Evolutionary conservation across 2,329 filamentous ascomycete genomes (phyloP).

Genomic region (Fusarium tuaranense): DNA sequence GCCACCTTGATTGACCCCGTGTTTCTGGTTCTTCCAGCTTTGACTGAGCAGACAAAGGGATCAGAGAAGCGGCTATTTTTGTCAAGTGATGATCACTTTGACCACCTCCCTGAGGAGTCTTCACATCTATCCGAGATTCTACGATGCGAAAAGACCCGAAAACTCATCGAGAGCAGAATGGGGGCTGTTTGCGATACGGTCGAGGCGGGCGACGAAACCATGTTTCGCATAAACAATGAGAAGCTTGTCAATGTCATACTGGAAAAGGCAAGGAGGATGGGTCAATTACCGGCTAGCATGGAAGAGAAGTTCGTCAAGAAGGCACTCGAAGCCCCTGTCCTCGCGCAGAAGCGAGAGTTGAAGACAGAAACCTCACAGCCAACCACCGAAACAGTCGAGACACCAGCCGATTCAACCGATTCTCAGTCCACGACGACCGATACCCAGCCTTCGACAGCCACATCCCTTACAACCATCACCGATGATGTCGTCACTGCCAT

Average conservation of each 20-base stretch:
- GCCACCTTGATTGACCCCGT: slow-evolving; percentile 87
- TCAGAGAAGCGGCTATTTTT: slow-evolving; percentile 74
- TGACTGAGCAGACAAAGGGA: slow-evolving; percentile 61
- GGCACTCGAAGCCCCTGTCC: slow-evolving; percentile 79
- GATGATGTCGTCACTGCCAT: slow-evolving; percentile 56
- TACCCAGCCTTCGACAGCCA: slow-evolving; percentile 60
- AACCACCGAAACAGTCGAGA: slow-evolving; percentile 21
- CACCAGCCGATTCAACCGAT: slow-evolving; percentile 47
- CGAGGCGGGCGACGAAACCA: slow-evolving; percentile 83
- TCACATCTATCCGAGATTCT: slow-evolving; percentile 71
- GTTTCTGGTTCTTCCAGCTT: slow-evolving; percentile 83
- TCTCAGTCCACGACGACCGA: slow-evolving; percentile 58
- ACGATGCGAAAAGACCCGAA: slow-evolving; percentile 58
- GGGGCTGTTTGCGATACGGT: slow-evolving; percentile 81
- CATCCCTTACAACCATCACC: slow-evolving; percentile 52
- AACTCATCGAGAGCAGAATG: slow-evolving; percentile 73
- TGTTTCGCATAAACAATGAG: slow-evolving; percentile 82
- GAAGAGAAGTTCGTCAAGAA: slow-evolving; percentile 87
- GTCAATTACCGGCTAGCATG: slow-evolving; percentile 79
- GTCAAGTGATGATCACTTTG: slow-evolving; percentile 78
- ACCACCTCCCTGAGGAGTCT: slow-evolving; percentile 66
- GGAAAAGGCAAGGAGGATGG: slow-evolving; percentile 78
- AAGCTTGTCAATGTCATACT: slow-evolving; percentile 77
- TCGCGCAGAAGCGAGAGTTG: slow-evolving; percentile 73
- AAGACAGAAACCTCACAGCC: slow-evolving; percentile 21